phyloP scores from a whole-genome alignment of 2,329 filamentous ascomycete genomes.

The Microascus cirrosus region DNA sequence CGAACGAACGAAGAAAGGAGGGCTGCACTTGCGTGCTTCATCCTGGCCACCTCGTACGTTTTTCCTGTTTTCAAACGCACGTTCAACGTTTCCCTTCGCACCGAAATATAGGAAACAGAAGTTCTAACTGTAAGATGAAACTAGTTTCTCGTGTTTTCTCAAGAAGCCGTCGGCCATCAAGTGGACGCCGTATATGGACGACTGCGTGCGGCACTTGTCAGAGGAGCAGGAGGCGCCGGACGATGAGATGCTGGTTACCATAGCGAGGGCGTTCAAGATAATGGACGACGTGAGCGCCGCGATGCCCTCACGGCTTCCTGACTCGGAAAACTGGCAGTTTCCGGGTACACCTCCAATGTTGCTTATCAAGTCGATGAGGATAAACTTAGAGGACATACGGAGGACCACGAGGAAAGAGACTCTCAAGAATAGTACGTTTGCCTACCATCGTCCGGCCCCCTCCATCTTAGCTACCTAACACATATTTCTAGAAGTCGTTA shows the following conservation, averaged over 20 bases:
- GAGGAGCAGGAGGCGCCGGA: constrained; percentile 27
- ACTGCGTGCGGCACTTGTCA: constrained; percentile 31
- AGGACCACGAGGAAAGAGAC: constrained; percentile 13
- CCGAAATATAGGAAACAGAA: too few relatives aligned
- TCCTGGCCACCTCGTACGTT: constrained; percentile 16
- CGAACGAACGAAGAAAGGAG: constrained; percentile 21
- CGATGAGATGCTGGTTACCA: constrained; percentile 32
- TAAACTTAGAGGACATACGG: constrained; percentile 14
- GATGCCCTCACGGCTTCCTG: constrained; percentile 9
- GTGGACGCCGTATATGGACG: constrained; percentile 45
- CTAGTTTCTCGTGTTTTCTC: constrained; percentile 10
- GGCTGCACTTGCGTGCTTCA: constrained; percentile 16
- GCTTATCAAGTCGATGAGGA: constrained; percentile 17
- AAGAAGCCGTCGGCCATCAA: constrained; percentile 29
- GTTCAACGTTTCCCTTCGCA: too few relatives aligned
- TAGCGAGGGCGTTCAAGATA: constrained; percentile 20
- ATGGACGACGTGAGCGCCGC: constrained; percentile 9
- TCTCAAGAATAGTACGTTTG: constrained; percentile 16
- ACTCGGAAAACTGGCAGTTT: neutral
- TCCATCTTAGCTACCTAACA: neutral
- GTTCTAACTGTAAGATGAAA: neutral
- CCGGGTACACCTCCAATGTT: constrained; percentile 10
- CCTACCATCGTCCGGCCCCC: too few relatives aligned
- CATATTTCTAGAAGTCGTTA: constrained; percentile 18
- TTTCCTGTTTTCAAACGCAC: too few relatives aligned